Evolutionary conservation across 345 rosid genomes (phyloP).

Genomic region (Anastatica hierochuntica): DNA sequence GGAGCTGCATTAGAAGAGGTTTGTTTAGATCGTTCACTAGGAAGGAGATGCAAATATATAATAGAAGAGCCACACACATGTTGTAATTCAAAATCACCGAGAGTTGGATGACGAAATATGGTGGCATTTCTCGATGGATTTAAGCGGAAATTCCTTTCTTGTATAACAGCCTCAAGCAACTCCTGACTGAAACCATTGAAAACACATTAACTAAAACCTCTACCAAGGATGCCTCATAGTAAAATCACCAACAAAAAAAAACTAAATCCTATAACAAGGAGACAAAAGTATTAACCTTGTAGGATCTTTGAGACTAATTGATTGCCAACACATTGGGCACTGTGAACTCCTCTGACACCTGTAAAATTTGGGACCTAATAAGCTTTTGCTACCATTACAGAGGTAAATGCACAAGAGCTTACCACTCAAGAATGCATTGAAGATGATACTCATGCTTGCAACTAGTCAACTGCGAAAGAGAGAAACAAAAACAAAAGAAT

Average conservation of each 20-base stretch:
- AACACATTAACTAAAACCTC: slow-evolving; percentile 4
- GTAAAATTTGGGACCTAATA: no score
- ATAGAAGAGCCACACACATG: slow-evolving; percentile 47
- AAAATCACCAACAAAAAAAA: neutral
- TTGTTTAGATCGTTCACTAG: neutral
- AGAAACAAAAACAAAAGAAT: neutral
- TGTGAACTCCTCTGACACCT: slow-evolving; percentile 99
- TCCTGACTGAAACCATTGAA: slow-evolving; percentile 54
- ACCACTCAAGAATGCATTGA: slow-evolving; percentile 98
- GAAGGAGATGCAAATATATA: slow-evolving; percentile 5
- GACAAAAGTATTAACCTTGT: slow-evolving; percentile 42
- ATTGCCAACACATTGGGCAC: slow-evolving; percentile 99
- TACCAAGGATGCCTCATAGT: neutral
- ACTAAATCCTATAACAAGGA: neutral
- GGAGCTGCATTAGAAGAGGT: slow-evolving; percentile 42
- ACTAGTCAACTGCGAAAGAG: slow-evolving; percentile 49
- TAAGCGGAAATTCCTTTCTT: slow-evolving; percentile 69
- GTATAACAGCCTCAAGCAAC: slow-evolving; percentile 80
- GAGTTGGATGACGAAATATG: slow-evolving; percentile 87
- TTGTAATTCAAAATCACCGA: slow-evolving; percentile 89
- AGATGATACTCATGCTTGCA: slow-evolving; percentile 99
- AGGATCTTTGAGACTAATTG: slow-evolving; percentile 85
- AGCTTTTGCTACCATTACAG: no score
- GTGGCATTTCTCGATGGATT: slow-evolving; percentile 72
- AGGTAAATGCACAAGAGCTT: no score